Evolutionary conservation across 345 rosid genomes (phyloP).

Genomic region (Pelargonium nanum): DNA sequence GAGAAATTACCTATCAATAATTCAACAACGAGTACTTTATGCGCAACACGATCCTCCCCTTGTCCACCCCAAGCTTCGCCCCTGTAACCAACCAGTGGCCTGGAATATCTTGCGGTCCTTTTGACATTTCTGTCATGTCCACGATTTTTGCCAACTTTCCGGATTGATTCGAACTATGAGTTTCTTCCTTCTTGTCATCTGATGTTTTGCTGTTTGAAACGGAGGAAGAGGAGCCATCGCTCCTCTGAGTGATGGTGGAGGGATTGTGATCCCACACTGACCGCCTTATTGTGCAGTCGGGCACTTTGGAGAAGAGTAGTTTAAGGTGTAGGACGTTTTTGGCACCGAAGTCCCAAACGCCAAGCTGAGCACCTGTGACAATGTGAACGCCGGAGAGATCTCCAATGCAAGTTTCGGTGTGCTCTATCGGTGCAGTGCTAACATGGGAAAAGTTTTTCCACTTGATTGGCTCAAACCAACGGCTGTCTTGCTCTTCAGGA

Average conservation of each 20-base stretch:
- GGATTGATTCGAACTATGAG: slow-evolving; percentile 31
- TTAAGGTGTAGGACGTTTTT: slow-evolving; percentile 79
- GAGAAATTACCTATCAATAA: slow-evolving; percentile 44
- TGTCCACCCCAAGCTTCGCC: slow-evolving; percentile 90
- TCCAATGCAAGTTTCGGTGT: slow-evolving; percentile 73
- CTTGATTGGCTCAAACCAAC: slow-evolving; percentile 96
- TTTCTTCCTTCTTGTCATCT: slow-evolving; percentile 56
- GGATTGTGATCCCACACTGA: slow-evolving; percentile 98
- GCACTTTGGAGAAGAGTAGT: slow-evolving; percentile 91
- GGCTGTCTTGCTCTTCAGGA: slow-evolving; percentile 97
- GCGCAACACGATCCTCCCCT: slow-evolving; percentile 82
- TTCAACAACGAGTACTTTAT: slow-evolving; percentile 87
- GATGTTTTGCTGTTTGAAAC: slow-evolving; percentile 24
- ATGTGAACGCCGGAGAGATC: slow-evolving; percentile 92
- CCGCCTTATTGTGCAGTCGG: slow-evolving; percentile 88
- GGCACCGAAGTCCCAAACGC: slow-evolving; percentile 90
- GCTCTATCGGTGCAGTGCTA: slow-evolving; percentile 92
- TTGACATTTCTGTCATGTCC: slow-evolving; percentile 71
- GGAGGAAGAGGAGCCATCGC: slow-evolving; percentile 57
- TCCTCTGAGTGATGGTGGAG: slow-evolving; percentile 21
- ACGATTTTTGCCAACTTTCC: slow-evolving; percentile 75
- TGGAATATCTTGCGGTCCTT: slow-evolving; percentile 87
- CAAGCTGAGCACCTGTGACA: slow-evolving; percentile 93
- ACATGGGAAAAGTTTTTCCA: slow-evolving; percentile 99
- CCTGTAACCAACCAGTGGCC: slow-evolving; percentile 99